These are phyloP conservation scores for Blepharisma japonicum DNA, from an alignment of 73 alveolate genomes.

Conservation along the genomic window DNA sequence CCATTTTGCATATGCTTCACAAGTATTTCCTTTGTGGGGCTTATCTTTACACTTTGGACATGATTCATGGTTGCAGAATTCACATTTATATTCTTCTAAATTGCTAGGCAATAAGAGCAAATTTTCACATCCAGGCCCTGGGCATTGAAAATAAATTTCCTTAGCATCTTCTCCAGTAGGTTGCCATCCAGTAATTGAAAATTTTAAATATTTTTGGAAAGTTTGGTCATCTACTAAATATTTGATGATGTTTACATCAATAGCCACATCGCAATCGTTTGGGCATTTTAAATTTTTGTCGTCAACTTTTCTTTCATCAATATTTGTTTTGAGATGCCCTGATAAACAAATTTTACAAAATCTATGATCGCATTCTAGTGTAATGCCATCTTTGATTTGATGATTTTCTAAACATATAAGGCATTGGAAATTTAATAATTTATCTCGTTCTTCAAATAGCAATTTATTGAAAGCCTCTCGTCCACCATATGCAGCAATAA, in stretches of 20 bases:
- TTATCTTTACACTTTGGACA: constrained; percentile 15
- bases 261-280: neutral
- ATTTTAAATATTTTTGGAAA: neutral
- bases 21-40: constrained; percentile 1
- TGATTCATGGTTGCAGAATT: neutral
- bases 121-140: neutral
- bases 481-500: neutral
- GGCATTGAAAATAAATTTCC: constrained; percentile 8
- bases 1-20: constrained; percentile 16
- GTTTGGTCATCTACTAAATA: neutral
- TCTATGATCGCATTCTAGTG: constrained; percentile 20
- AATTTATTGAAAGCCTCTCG: neutral
- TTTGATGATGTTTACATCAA: constrained; percentile 6
- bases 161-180: neutral
- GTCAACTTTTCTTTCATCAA: neutral
- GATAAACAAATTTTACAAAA: neutral
- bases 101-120: neutral
- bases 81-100: neutral
- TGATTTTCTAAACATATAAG: neutral
- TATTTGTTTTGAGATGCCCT: neutral
- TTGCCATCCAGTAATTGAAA: neutral
- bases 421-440: neutral
- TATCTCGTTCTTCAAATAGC: neutral
- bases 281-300: constrained; percentile 11
- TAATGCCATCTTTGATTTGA: neutral